A percentile compares a stretch with the other conserved stretches of the same genome.
phyloP scores from a whole-genome alignment of 441 rosid species.

The Gossypium schwendimanii region DNA sequence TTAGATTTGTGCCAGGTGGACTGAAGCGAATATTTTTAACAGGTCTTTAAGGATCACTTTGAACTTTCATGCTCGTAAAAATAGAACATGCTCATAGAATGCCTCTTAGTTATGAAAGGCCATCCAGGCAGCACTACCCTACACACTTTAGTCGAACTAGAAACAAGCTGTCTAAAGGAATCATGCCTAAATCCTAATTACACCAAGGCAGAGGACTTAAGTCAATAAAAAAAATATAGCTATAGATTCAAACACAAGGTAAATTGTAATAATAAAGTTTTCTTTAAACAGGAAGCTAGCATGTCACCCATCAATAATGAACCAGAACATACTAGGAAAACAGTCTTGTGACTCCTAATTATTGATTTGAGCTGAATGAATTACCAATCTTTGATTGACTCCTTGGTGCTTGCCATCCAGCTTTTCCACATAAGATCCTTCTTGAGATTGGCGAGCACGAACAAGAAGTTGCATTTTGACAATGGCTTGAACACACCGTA shows the following conservation, averaged over 20 bases:
- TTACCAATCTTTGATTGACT: constrained; percentile 4
- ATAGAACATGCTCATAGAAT: background rate
- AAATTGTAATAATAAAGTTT: background rate
- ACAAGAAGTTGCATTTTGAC: constrained; percentile 82
- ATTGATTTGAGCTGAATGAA: background rate
- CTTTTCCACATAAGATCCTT: constrained; percentile 17
- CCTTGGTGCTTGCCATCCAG: background rate
- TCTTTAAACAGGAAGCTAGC: background rate
- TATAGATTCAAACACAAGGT: constrained; percentile 1
- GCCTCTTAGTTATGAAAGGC: background rate
- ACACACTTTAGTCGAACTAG: background rate
- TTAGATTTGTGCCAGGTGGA: background rate
- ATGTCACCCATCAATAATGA: background rate
- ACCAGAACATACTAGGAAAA: background rate
- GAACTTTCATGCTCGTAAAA: background rate
- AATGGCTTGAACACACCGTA: constrained; percentile 81
- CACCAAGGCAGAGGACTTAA: background rate
- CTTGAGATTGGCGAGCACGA: constrained; percentile 44
- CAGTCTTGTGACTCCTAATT: background rate
- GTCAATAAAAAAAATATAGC: background rate
- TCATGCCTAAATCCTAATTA: background rate
- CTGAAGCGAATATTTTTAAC: background rate
- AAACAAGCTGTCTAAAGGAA: background rate
- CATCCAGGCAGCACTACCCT: background rate
- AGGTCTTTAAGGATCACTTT: background rate